phyloP scores from a whole-genome alignment of 2,329 filamentous ascomycete genomes.

The Colletotrichum sp. region DNA sequence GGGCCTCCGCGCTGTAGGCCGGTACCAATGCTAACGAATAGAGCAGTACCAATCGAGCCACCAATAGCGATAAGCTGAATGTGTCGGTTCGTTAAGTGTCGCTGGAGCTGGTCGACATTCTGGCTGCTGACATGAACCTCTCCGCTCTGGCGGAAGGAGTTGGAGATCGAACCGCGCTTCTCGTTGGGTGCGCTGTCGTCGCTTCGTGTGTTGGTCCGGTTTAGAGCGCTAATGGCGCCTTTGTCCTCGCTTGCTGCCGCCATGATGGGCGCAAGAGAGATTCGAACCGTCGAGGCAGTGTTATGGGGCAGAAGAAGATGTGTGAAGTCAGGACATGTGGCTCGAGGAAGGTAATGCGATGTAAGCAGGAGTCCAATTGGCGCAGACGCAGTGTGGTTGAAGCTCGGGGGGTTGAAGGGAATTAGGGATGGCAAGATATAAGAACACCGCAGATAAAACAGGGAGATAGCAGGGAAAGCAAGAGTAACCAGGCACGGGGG shows the following conservation, averaged over 20 bases:
- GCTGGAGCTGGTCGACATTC: slow-evolving; percentile 26
- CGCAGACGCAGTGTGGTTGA: neutral
- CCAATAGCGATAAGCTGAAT: slow-evolving; percentile 66
- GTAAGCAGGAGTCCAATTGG: neutral
- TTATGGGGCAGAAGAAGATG: neutral
- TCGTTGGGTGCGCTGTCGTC: neutral
- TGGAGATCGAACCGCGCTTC: neutral
- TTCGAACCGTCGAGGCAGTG: neutral
- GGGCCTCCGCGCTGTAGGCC: slow-evolving; percentile 52
- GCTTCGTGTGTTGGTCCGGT: neutral
- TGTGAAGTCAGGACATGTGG: neutral
- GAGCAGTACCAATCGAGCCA: slow-evolving; percentile 61
- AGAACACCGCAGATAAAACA: neutral
- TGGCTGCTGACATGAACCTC: neutral
- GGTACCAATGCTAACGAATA: slow-evolving; percentile 67
- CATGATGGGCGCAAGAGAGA: neutral
- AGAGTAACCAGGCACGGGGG: neutral
- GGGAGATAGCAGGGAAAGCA: neutral
- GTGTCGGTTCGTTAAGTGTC: slow-evolving; percentile 57
- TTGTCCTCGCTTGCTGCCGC: neutral
- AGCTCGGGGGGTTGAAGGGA: neutral
- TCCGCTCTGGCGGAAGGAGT: neutral
- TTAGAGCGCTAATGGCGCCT: neutral
- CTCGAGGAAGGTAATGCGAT: neutral
- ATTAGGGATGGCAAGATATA: neutral